These are phyloP conservation scores for Saccharomycodes ludwigii DNA, from an alignment of 805 yeast genomes.

Conservation along the genomic window DNA sequence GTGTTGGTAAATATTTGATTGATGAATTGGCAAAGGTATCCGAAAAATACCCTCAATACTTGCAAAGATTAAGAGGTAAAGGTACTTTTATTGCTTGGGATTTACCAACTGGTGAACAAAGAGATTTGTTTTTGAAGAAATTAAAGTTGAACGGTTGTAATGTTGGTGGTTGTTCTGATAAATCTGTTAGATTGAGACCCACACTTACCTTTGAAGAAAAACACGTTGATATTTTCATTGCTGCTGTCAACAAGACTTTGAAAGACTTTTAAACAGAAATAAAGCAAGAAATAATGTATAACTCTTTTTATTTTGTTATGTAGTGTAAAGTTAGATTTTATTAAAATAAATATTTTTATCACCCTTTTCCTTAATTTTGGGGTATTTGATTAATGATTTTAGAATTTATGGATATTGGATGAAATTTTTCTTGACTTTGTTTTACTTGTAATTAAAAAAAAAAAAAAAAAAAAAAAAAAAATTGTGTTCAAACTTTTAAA, in stretches of 20 bases:
- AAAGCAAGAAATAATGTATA: background rate
- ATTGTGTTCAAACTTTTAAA: too few relatives aligned
- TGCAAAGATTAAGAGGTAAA: conserved; percentile 48
- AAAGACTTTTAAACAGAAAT: conserved; percentile 8
- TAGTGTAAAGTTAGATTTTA: background rate
- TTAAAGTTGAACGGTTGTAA: conserved; percentile 45
- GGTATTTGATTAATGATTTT: too few relatives aligned
- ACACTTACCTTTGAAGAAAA: conserved; percentile 46
- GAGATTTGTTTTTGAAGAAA: conserved; percentile 34
- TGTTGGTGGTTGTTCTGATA: conserved; percentile 57
- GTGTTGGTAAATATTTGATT: conserved; percentile 45
- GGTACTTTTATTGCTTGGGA: conserved; percentile 63
- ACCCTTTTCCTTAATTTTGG: background rate
- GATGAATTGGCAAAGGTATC: conserved; percentile 26
- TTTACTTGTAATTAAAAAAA: too few relatives aligned
- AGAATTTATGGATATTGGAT: too few relatives aligned
- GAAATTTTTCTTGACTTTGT: too few relatives aligned
- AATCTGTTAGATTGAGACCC: conserved; percentile 51
- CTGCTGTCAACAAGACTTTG: conserved; percentile 25
- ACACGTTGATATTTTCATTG: conserved; percentile 47
- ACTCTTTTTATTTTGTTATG: too few relatives aligned
- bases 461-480: too few relatives aligned
- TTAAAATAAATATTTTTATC: background rate
- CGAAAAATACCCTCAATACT: conserved; percentile 25
- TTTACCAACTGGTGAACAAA: conserved; percentile 28